These are phyloP conservation scores for Aspergillus panamensis DNA, from an alignment of 495 filamentous ascomycete species.

Conservation along the genomic window DNA sequence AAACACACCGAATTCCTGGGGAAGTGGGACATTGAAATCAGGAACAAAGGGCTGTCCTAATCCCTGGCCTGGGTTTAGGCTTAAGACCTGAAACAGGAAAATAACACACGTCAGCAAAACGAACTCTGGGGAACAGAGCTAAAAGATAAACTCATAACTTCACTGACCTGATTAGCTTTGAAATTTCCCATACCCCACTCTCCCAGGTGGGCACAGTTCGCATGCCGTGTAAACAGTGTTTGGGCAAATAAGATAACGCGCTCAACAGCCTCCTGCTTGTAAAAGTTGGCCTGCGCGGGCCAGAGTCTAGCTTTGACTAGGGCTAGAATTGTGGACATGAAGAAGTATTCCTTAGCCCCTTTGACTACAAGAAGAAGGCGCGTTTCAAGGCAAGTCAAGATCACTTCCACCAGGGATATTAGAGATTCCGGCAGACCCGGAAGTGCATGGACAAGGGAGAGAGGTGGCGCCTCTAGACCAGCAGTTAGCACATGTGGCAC, in stretches of 20 bases:
- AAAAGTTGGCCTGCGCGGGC: conserved; percentile 35
- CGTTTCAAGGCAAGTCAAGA: conserved; percentile 34
- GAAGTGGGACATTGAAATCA: conserved; percentile 29
- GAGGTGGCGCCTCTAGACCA: conserved; percentile 12
- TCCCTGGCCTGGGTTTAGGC: conserved; percentile 27
- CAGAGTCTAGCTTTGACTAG: conserved; percentile 40
- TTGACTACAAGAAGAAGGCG: conserved; percentile 38
- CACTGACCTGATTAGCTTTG: conserved; percentile 35
- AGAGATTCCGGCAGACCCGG: conserved; percentile 38
- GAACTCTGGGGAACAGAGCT: neutral
- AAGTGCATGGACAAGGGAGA: conserved; percentile 30
- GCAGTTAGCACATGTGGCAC: conserved; percentile 2
- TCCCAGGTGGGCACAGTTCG: conserved; percentile 38
- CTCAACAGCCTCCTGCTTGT: conserved; percentile 41
- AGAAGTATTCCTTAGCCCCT: conserved; percentile 46
- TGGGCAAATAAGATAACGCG: conserved; percentile 39
- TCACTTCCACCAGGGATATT: conserved; percentile 35
- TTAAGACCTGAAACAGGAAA: conserved; percentile 23
- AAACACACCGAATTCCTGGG: conserved; percentile 26
- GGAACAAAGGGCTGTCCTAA: conserved; percentile 27
- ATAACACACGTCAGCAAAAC: neutral
- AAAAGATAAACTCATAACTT: neutral
- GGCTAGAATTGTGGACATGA: conserved; percentile 41
- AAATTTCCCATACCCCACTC: conserved; percentile 34
- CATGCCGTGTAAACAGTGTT: conserved; percentile 36